phyloP scores from a whole-genome alignment of 1,284 basidiomycete species.

The Schizophyllum amplum region DNA sequence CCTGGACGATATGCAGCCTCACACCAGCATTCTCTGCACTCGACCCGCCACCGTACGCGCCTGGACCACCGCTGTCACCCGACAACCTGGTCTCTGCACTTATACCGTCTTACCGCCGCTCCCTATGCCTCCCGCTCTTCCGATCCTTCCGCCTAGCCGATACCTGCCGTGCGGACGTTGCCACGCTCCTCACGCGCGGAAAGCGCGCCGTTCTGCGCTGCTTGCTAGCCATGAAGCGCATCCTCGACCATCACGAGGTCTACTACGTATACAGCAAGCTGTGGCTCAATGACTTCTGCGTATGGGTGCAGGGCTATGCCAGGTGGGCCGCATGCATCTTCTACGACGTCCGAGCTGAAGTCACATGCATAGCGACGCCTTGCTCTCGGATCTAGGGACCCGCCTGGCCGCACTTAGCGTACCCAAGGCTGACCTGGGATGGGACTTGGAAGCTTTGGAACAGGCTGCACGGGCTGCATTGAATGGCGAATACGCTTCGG shows the following conservation, averaged over 20 bases:
- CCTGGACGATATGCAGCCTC: slow-evolving; percentile 69
- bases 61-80: not conserved
- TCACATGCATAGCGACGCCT: slow-evolving; percentile 40
- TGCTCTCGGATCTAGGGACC: slow-evolving; percentile 37
- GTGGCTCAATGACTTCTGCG: slow-evolving; percentile 74
- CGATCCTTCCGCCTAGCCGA: slow-evolving; percentile 68
- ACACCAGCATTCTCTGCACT: slow-evolving; percentile 71
- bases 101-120: slow-evolving; percentile 59
- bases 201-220: slow-evolving; percentile 52
- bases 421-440: slow-evolving; percentile 50
- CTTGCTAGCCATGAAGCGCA: slow-evolving; percentile 58
- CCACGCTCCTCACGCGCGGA: slow-evolving; percentile 46
- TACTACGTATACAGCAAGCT: slow-evolving; percentile 79
- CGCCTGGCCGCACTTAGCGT: slow-evolving; percentile 33
- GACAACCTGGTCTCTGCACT: slow-evolving; percentile 35
- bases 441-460: slow-evolving; percentile 64
- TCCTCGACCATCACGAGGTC: slow-evolving; percentile 71
- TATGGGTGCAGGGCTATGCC: slow-evolving; percentile 60
- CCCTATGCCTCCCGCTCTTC: slow-evolving; percentile 67
- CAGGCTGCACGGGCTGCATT: slow-evolving; percentile 33
- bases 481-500: slow-evolving; percentile 26
- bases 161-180: slow-evolving; percentile 56
- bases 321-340: slow-evolving; percentile 32
- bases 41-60: slow-evolving; percentile 51
- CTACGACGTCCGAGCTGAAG: slow-evolving; percentile 6